Evolutionary conservation across 768 basidiomycete species (phyloP).

Genomic region (Mrakia blollopis): DNA sequence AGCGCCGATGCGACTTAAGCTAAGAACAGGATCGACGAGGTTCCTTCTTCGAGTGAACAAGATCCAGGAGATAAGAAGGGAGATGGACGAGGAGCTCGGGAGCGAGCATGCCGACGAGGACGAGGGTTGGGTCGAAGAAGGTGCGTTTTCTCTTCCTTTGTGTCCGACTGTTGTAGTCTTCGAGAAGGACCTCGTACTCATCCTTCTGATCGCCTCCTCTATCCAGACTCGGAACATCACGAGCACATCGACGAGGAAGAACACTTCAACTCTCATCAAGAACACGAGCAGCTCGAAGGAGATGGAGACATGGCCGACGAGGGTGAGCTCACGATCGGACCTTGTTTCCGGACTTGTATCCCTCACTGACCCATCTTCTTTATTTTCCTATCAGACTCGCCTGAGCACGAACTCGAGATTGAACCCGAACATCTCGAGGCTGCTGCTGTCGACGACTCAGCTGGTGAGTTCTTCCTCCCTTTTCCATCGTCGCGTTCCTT

Average conservation of each 20-base stretch:
- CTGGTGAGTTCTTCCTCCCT: background rate
- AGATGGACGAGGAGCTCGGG: conserved; percentile 16
- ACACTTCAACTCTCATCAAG: background rate
- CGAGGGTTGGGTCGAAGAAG: conserved; percentile 2
- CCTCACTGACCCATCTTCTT: background rate
- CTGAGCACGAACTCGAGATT: background rate
- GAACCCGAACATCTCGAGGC: background rate
- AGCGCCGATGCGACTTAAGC: conserved; percentile 19
- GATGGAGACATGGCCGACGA: background rate
- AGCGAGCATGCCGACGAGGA: background rate
- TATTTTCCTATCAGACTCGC: no score
- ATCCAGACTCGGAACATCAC: background rate
- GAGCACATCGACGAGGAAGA: conserved; percentile 11
- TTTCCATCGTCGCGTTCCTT: background rate
- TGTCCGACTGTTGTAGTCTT: no score
- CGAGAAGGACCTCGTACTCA: background rate
- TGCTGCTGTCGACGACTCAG: background rate
- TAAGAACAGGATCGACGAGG: conserved; percentile 19
- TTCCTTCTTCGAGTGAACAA: conserved; percentile 28
- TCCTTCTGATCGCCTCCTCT: background rate
- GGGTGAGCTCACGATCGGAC: background rate
- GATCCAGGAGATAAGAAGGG: conserved; percentile 28
- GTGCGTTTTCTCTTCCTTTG: background rate
- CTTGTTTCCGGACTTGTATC: background rate
- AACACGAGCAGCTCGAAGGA: background rate